Evolutionary conservation across 306 rosid genomes (phyloP), one percentile per base, ranked within the genome.

Genomic region (Pachyrhizus erosus): DNA sequence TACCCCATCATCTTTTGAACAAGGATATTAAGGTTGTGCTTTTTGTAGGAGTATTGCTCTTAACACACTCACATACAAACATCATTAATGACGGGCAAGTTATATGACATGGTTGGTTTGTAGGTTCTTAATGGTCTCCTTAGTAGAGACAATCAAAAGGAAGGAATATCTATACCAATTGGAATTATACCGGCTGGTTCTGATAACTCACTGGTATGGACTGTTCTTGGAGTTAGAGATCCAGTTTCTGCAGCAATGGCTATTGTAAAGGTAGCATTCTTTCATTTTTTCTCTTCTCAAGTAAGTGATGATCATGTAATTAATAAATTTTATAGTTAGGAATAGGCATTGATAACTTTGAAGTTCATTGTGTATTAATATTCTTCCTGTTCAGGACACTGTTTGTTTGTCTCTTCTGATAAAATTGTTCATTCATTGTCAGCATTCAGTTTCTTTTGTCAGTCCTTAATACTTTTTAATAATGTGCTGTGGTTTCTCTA

Each of bases 111-210:
- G 72, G 75, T 73, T 80, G 42, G 67, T 74, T 21, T 89, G 88
- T 92, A 96, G 99, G 99, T 96, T 89, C 90, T 96, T 76, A 93
- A 96, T 69, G 99, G 99, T 87, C 92, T 96, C 79, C 96, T 96
- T 39, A 91, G 84, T 76, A 92, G 99, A 90, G 97, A 92, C 84
- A 96, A 96, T 89, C 98, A 93, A 82, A 93, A 92, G 87, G 99
- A 96, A 87, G 99, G 98, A 82, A 96, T 96, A 89, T 96, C 98
- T 58, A 92, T 96, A 79, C 98, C 99, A 31, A 96, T 96, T 87
- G 99, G 99, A 84, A 96, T 96, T 86, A 90, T 96, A 39, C 99
- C 99, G 1, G 99, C 99, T 77, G 99, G 99, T 76, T 96, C 99
- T 67, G 99, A 96, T 88, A 96, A 96, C 85, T 96, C 99, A 45